Conservation (phyloP, 176 grass and related monocot species). For the Tillandsia leiboldiana region DNA sequence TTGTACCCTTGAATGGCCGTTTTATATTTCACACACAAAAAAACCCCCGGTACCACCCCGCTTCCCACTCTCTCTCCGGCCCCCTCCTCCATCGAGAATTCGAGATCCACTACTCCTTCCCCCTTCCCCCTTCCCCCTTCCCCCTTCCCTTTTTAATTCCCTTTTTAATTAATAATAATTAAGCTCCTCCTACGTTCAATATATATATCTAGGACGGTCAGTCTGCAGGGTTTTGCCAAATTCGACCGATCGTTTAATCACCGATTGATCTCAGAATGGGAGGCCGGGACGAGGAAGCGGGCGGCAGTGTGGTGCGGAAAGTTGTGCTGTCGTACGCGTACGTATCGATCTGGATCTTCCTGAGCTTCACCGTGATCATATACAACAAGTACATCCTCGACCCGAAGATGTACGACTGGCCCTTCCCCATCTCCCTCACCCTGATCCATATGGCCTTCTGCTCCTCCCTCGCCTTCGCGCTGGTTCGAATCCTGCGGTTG, state of each 20-base stretch:
- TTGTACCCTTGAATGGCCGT: no score
- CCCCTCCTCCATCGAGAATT: not conserved
- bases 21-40: not conserved
- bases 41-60: not conserved
- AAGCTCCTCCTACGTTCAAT: no score
- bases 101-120: no score
- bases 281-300: constrained; percentile 27
- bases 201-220: no score
- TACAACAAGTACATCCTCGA: constrained; percentile 99
- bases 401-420: constrained; percentile 97
- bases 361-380: constrained; percentile 90
- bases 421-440: constrained; percentile 95
- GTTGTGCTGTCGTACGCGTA: constrained; percentile 84
- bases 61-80: not conserved
- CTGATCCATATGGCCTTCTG: constrained; percentile 97
- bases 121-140: no score
- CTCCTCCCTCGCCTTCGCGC: constrained; percentile 60
- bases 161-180: no score
- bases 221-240: no score
- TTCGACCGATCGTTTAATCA: no score
- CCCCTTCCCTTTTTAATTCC: no score
- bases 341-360: constrained; percentile 91
- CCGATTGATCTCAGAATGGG: constrained; percentile 29
- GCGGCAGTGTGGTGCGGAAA: constrained; percentile 58
- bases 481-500: constrained; percentile 70